Conservation (phyloP, 2,329 filamentous ascomycete species). For the Chaetoscypha palmicola region DNA sequence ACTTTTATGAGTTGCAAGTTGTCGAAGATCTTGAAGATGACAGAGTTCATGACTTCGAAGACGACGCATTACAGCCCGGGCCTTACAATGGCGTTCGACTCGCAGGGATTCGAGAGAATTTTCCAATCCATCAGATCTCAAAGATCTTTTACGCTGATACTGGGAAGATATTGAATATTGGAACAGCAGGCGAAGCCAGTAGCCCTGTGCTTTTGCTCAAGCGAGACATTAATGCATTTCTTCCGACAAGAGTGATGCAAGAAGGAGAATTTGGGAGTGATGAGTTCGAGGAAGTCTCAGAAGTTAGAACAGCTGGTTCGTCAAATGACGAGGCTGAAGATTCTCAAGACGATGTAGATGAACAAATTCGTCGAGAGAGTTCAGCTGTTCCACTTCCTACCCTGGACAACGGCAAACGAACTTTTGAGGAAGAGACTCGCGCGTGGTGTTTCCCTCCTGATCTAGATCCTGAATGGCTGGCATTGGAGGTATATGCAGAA, state of each 20-base stretch:
- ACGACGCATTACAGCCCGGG: constrained; percentile 44
- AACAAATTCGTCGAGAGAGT: constrained; percentile 29
- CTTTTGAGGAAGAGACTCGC: constrained; percentile 4
- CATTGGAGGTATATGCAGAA: constrained; percentile 65
- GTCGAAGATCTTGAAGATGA: constrained; percentile 67
- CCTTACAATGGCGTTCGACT: constrained; percentile 52
- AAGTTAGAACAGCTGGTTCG: background rate
- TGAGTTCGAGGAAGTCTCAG: constrained; percentile 16
- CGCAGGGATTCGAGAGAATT: constrained; percentile 58
- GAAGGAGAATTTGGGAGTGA: constrained; percentile 21
- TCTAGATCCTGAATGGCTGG: constrained; percentile 68
- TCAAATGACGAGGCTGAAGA: constrained; percentile 22
- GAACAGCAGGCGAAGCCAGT: constrained; percentile 56
- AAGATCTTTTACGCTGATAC: constrained; percentile 75
- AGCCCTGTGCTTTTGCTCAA: constrained; percentile 63
- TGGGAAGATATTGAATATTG: constrained; percentile 67
- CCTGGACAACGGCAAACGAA: constrained; percentile 5
- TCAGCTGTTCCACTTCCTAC: constrained; percentile 14
- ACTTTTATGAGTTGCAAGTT: constrained; percentile 61
- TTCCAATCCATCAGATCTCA: constrained; percentile 66
- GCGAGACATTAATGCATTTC: constrained; percentile 57
- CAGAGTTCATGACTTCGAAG: constrained; percentile 59
- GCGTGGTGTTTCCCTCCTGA: constrained; percentile 53
- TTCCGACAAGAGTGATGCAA: constrained; percentile 60
- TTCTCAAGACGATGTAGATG: constrained; percentile 30